Evolutionary conservation across 805 yeast genomes (phyloP), one percentile per base, ranked within the genome.

Genomic region (Sugiyamaella smithiae): DNA sequence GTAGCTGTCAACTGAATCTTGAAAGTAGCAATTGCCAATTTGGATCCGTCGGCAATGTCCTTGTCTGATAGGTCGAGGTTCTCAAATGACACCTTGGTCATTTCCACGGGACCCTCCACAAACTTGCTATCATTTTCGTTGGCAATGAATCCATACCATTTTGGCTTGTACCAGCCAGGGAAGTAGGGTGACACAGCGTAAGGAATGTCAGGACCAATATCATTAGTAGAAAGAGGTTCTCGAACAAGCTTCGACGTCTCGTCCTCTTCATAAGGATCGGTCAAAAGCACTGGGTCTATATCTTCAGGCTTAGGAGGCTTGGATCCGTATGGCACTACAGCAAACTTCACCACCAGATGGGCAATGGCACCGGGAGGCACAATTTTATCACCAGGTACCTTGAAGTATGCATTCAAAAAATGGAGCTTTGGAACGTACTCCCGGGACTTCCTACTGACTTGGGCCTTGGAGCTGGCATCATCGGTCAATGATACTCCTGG

Each of bases 351-450:
- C 25, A 80, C 81, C 51, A 95, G 70, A 66, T 88, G 90, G 6
- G 88, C 81, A 43, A 77, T 76, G 1, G 97, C 80, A 22, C 77
- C 74, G 23, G 96, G 84, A 0, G 89, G 80, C 24, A 86, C 81
- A 25, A 71, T 71, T 12, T 67, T 63, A 70, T 90, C 97, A 28
- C 98, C 98, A 2, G 96, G 91, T 37, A 91, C 96, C 54, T 77
- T 75, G 68, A 88, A 88, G 50, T 78, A 80, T 37, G 95, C 83
- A 45, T 77, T 78, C 24, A 89, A 55, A 12, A 89, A 70, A 59
- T 84, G 80, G 43, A 90, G 66, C 40, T 73, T 67, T 37, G 97
- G 97, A 28, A 89, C 78, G 26, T 24, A 25, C 11, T 23, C 57
- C 31, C 23, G 23, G 16, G 44, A n/a, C n/a, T n/a, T 12, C 22